Percentiles rank a stretch among this genome's conserved stretches.
Evolutionary conservation across 345 rosid genomes (phyloP).

Genomic region (Noccaea caerulescens): DNA sequence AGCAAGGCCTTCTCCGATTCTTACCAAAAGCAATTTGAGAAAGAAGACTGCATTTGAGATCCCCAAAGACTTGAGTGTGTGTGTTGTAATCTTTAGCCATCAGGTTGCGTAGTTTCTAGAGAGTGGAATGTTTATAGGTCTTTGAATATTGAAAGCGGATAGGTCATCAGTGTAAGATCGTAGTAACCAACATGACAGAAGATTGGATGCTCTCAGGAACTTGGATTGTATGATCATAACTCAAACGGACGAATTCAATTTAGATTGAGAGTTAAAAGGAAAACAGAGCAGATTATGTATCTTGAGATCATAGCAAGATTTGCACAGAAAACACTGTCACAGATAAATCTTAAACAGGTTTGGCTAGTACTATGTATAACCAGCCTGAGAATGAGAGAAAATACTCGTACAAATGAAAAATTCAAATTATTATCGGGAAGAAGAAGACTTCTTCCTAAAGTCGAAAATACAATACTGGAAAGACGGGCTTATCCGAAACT

Average conservation of each 20-base stretch:
- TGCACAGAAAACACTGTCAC: conserved; percentile 14
- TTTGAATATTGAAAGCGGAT: conserved; percentile 33
- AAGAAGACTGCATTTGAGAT: conserved; percentile 29
- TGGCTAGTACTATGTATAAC: conserved; percentile 22
- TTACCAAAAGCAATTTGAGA: conserved; percentile 37
- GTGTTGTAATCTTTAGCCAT: conserved; percentile 42
- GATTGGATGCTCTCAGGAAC: conserved; percentile 30
- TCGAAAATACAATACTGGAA: conserved; percentile 30
- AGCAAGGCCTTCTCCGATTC: conserved; percentile 33
- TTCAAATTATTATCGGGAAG: conserved; percentile 37
- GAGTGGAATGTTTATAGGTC: conserved; percentile 42
- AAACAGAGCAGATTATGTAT: conserved; percentile 3
- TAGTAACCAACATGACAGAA: conserved; percentile 35
- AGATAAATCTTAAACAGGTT: conserved; percentile 28
- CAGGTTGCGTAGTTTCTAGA: conserved; percentile 36
- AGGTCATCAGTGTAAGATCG: conserved; percentile 39
- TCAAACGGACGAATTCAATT: conserved; percentile 32
- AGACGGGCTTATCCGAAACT: conserved; percentile 22
- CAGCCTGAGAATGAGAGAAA: conserved; percentile 30
- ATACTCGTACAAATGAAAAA: conserved; percentile 25
- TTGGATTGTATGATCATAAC: conserved; percentile 19
- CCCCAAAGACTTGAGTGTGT: conserved; percentile 32
- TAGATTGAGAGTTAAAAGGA: background rate
- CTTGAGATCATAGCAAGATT: conserved; percentile 26
- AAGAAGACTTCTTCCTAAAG: conserved; percentile 38